Conservation (phyloP, 306 rosid genomes). For the Lagenaria siceraria region DNA sequence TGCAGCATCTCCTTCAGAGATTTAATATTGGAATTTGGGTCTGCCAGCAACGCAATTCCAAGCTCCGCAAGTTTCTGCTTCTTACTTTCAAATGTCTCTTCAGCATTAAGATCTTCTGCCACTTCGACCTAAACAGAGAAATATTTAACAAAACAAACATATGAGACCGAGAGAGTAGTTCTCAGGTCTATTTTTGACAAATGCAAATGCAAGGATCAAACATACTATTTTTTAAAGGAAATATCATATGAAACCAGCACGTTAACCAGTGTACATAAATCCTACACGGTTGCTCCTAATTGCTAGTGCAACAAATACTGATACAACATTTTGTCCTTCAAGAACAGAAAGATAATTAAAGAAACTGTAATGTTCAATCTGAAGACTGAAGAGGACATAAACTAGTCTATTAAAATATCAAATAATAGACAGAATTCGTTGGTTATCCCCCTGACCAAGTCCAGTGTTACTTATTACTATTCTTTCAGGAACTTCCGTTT, state of each 20-base stretch:
- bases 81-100: slow-evolving; percentile 73
- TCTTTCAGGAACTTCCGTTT: background rate
- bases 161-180: slow-evolving; percentile 7
- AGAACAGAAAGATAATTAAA: background rate
- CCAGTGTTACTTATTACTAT: background rate
- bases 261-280: background rate
- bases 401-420: background rate
- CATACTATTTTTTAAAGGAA: background rate
- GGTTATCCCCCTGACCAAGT: background rate
- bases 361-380: background rate
- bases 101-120: slow-evolving; percentile 66
- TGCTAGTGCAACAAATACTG: background rate
- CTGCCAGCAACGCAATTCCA: slow-evolving; percentile 62
- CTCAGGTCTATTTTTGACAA: too few species aligned
- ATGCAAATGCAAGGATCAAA: background rate
- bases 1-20: slow-evolving; percentile 71
- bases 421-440: background rate
- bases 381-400: background rate
- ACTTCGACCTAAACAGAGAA: slow-evolving; percentile 66
- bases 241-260: background rate
- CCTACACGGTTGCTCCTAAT: background rate
- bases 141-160: slow-evolving; percentile 2
- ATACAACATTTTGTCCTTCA: background rate
- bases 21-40: slow-evolving; percentile 83
- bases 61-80: slow-evolving; percentile 85